Evolutionary conservation across 2,329 filamentous ascomycete genomes (phyloP).

Genomic region (Apiospora phragmitis): DNA sequence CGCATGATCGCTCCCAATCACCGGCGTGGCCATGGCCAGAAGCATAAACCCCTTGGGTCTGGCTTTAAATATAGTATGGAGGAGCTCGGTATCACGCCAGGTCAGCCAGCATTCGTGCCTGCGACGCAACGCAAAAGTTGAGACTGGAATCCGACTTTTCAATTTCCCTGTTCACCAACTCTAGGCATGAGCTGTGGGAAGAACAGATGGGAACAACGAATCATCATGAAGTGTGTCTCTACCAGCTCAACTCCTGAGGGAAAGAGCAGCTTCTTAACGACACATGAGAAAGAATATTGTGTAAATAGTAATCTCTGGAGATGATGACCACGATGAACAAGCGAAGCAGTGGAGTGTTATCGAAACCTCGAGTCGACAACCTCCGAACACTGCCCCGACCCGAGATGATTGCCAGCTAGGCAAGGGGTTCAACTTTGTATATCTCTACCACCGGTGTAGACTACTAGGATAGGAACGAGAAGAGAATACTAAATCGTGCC

Average conservation of each 20-base stretch:
- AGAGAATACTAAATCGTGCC: neutral
- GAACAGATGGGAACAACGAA: neutral
- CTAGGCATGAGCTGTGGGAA: neutral
- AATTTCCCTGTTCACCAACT: neutral
- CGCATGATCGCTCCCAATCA: slow-evolving; percentile 31
- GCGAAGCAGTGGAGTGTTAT: neutral
- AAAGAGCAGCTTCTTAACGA: neutral
- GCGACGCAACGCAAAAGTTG: neutral
- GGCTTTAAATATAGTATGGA: neutral
- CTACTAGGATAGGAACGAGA: neutral
- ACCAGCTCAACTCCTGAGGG: neutral
- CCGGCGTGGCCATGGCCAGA: slow-evolving; percentile 15
- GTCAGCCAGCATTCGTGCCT: neutral
- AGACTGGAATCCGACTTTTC: neutral
- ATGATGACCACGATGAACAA: neutral
- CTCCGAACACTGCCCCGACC: neutral
- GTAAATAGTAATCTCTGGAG: slow-evolving; percentile 4
- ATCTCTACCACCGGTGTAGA: neutral
- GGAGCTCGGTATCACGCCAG: neutral
- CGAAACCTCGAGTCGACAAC: neutral
- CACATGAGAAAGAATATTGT: slow-evolving; percentile 2
- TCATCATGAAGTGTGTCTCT: neutral
- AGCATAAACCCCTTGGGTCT: neutral
- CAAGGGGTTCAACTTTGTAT: neutral
- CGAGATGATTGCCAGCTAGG: neutral